These are phyloP conservation scores for Claviceps sp. DNA, from an alignment of 2,329 filamentous ascomycete genomes.

Conservation along the genomic window DNA sequence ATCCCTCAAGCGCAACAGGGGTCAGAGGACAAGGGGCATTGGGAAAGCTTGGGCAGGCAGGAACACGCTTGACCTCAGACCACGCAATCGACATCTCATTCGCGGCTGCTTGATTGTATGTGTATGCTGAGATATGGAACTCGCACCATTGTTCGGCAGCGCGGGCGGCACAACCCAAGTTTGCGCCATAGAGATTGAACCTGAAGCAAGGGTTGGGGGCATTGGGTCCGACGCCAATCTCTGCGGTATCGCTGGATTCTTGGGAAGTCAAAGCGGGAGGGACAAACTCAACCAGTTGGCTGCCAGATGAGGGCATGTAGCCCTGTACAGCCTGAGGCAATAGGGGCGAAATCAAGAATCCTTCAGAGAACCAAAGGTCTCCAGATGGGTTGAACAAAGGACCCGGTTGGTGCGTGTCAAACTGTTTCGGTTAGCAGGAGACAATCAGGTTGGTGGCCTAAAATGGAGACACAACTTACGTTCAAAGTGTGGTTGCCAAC, in stretches of 20 bases:
- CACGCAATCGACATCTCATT: conserved; percentile 25
- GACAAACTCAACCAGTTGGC: conserved; percentile 26
- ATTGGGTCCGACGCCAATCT: conserved; percentile 27
- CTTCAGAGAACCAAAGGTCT: conserved; percentile 29
- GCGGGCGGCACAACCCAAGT: conserved; percentile 24
- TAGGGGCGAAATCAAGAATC: conserved; percentile 25
- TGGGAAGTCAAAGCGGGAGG: conserved; percentile 21
- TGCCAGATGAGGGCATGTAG: conserved; percentile 25
- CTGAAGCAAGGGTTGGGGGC: conserved; percentile 23
- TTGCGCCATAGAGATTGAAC: conserved; percentile 26
- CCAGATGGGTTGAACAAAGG: conserved; percentile 26
- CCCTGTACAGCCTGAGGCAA: conserved; percentile 19
- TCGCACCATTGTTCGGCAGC: conserved; percentile 25
- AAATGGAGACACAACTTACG: conserved; percentile 15
- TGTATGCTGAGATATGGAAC: conserved; percentile 28
- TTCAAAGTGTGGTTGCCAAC: conserved; percentile 25
- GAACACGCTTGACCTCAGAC: conserved; percentile 26
- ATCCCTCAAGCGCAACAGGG: conserved; percentile 23
- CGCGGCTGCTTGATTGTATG: conserved; percentile 18
- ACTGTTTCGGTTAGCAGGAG: conserved; percentile 17
- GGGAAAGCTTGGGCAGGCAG: conserved; percentile 23
- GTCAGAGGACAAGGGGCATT: conserved; percentile 21
- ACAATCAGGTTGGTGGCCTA: not conserved
- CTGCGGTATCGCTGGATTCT: conserved; percentile 20
- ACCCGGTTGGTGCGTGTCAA: conserved; percentile 22